Conservation (phyloP, 768 basidiomycete genomes). For the Mycena leptocephala region DNA sequence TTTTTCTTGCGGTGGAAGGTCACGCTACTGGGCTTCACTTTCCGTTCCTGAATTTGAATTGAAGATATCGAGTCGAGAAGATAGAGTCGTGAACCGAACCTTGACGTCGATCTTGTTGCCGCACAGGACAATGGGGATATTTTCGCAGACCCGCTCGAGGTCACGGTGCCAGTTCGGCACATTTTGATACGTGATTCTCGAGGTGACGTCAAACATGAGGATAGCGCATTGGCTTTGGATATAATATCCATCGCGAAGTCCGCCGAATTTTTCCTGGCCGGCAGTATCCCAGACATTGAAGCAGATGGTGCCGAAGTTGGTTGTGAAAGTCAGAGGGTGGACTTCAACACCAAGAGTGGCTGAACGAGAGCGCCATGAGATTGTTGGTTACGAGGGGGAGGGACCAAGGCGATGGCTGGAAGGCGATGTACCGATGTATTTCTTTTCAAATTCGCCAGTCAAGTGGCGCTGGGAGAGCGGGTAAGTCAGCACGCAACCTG, state of each 20-base stretch:
- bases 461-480: conserved; percentile 92
- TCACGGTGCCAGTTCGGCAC: conserved; percentile 99
- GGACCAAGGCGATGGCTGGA: conserved; percentile 20
- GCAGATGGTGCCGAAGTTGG: conserved; percentile 98
- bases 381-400: conserved; percentile 34
- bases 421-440: conserved; percentile 90
- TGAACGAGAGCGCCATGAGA: conserved; percentile 53
- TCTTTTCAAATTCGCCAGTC: conserved; percentile 99
- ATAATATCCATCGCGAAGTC: conserved; percentile 96
- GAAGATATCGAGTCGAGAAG: conserved; percentile 10
- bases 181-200: conserved; percentile 99
- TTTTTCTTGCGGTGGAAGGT: conserved; percentile 99
- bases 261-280: conserved; percentile 99
- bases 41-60: conserved; percentile 83
- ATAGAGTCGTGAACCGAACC: conserved; percentile 61
- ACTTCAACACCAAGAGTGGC: conserved; percentile 99
- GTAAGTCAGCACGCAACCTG: conserved; percentile 75
- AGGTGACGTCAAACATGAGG: conserved; percentile 99
- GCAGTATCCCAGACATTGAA: conserved; percentile 99
- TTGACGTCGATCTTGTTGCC: conserved; percentile 99
- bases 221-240: conserved; percentile 99
- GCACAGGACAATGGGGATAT: conserved; percentile 99
- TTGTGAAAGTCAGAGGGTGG: conserved; percentile 95
- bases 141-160: conserved; percentile 99
- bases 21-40: conserved; percentile 98